Percentiles rank a stretch among this genome's conserved stretches.
Evolutionary conservation across 768 basidiomycete genomes (phyloP).

Genomic region (Megacollybia marginata): DNA sequence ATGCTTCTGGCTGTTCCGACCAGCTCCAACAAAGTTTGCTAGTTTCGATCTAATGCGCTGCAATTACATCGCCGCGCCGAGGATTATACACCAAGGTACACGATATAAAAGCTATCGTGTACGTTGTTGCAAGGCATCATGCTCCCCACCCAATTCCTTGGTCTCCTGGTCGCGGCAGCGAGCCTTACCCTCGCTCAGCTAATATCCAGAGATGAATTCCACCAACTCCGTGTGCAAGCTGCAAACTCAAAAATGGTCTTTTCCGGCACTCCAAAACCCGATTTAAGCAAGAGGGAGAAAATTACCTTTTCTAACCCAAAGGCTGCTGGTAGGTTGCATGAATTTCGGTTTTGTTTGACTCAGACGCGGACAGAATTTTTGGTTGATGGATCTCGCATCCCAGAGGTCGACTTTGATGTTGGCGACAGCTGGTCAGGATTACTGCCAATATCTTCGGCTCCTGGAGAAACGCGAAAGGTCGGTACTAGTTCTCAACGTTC

Average conservation of each 20-base stretch:
- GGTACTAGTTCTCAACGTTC: constrained; percentile 1
- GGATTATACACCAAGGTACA: too few relatives aligned
- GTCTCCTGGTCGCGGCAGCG: too few relatives aligned
- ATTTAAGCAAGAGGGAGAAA: constrained; percentile 35
- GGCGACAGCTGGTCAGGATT: constrained; percentile 74
- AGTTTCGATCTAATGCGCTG: too few relatives aligned
- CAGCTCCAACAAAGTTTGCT: too few relatives aligned
- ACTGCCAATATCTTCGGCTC: constrained; percentile 54
- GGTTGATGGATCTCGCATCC: constrained; percentile 59
- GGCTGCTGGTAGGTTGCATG: constrained; percentile 42
- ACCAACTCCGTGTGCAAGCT: constrained; percentile 23
- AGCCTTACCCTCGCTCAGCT: constrained; percentile 7
- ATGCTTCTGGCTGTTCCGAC: too few relatives aligned
- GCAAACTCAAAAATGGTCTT: constrained; percentile 16
- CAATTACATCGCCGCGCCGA: too few relatives aligned
- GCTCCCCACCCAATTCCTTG: too few relatives aligned
- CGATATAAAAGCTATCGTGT: too few relatives aligned
- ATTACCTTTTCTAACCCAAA: constrained; percentile 66
- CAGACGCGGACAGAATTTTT: too few relatives aligned
- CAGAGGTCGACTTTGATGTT: constrained; percentile 64
- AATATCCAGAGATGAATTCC: constrained; percentile 20
- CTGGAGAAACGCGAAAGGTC: constrained; percentile 65
- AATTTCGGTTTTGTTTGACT: neutral
- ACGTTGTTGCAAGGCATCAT: too few relatives aligned
- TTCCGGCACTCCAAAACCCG: neutral